Percentiles rank a stretch among this genome's conserved stretches.
Conservation (phyloP, 768 basidiomycete species). For the Hysterangium stoloniferum region DNA sequence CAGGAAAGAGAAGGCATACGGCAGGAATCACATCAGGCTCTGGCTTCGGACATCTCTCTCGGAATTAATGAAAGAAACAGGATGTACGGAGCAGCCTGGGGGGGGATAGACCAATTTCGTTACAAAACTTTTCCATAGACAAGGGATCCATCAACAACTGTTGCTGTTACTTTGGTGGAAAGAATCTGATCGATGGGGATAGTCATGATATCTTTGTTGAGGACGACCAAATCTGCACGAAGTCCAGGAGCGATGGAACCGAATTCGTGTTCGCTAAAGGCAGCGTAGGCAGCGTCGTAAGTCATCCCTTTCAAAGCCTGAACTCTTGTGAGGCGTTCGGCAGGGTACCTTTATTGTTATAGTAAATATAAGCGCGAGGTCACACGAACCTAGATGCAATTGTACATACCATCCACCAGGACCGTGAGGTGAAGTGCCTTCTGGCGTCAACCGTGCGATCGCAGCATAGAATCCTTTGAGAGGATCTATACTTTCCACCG, state of each 20-base stretch:
- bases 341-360: conserved; percentile 53
- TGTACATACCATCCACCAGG: conserved; percentile 64
- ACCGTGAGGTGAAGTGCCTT: conserved; percentile 82
- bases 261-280: conserved; percentile 61
- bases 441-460: conserved; percentile 56
- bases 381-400: background rate
- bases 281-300: conserved; percentile 80
- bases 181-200: conserved; percentile 55
- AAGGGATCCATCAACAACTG: conserved; percentile 66
- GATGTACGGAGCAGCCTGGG: no score
- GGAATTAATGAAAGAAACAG: no score
- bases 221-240: conserved; percentile 80
- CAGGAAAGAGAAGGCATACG: no score
- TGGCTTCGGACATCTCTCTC: no score
- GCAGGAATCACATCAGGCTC: no score
- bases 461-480: conserved; percentile 88
- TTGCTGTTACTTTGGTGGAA: conserved; percentile 55
- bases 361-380: background rate
- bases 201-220: conserved; percentile 74
- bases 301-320: conserved; percentile 93
- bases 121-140: conserved; percentile 42
- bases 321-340: conserved; percentile 64
- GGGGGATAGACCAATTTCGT: no score
- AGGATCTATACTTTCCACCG: conserved; percentile 86
- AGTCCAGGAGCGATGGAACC: conserved; percentile 74